phyloP scores from a whole-genome alignment of 2,329 filamentous ascomycete genomes.

The Pochonia chlamydosporia region DNA sequence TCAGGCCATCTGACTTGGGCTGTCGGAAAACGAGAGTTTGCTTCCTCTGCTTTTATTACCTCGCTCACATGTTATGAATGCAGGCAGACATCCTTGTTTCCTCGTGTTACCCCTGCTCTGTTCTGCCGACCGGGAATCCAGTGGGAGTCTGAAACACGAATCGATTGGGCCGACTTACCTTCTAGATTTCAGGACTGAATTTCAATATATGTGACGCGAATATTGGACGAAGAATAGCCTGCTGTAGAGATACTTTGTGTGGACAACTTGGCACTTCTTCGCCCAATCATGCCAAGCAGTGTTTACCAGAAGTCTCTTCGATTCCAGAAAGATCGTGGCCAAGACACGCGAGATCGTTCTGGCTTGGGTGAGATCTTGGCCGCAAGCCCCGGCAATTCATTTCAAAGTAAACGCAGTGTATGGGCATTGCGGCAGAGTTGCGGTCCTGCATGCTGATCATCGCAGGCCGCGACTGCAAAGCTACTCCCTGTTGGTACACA shows the following conservation, averaged over 20 bases:
- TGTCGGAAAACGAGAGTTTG: background rate
- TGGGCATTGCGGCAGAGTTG: background rate
- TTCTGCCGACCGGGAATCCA: constrained; percentile 1
- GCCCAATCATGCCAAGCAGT: no score
- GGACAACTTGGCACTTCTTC: no score
- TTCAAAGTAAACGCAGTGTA: no score
- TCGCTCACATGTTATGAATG: background rate
- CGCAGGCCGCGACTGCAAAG: background rate
- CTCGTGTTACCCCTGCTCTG: constrained; percentile 9
- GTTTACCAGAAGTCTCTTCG: no score
- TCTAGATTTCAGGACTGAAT: background rate
- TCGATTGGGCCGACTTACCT: background rate
- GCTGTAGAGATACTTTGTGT: no score
- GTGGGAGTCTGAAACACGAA: constrained; percentile 3
- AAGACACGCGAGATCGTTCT: no score
- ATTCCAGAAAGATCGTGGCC: no score
- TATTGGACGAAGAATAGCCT: background rate
- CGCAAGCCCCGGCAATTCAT: background rate
- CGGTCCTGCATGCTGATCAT: background rate
- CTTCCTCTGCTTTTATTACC: background rate
- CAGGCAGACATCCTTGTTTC: constrained; percentile 7
- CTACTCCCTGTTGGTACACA: background rate
- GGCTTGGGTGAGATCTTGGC: no score
- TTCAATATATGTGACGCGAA: background rate
- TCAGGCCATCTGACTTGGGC: background rate